Conservation (phyloP, 768 basidiomycete genomes). For the Lactarius hengduanensis region DNA sequence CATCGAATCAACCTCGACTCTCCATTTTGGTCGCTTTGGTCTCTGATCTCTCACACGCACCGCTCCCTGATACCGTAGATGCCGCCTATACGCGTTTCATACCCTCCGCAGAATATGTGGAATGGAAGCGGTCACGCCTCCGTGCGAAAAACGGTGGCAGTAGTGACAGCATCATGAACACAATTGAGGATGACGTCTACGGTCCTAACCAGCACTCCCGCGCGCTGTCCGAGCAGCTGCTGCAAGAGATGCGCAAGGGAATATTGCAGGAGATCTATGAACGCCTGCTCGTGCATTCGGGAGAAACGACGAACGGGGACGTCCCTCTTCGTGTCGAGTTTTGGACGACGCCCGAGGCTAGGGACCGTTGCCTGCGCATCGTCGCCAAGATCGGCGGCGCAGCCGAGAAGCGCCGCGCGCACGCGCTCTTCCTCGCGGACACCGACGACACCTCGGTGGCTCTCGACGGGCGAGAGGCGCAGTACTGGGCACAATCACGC, state of each 20-base stretch:
- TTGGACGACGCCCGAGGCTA: conserved; percentile 81
- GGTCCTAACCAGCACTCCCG: conserved; percentile 53
- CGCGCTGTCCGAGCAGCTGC: conserved; percentile 66
- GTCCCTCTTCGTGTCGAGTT: conserved; percentile 48
- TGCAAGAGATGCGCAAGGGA: conserved; percentile 69
- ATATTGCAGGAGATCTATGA: conserved; percentile 63
- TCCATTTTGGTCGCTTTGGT: conserved; percentile 82
- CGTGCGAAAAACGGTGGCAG: conserved; percentile 23
- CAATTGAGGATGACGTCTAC: conserved; percentile 11
- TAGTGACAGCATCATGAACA: conserved; percentile 26
- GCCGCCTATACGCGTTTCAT: conserved; percentile 66
- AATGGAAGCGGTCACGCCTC: conserved; percentile 51
- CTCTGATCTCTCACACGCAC: conserved; percentile 76
- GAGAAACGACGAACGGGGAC: not conserved
- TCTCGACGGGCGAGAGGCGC: conserved; percentile 55
- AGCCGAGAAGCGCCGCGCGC: conserved; percentile 60
- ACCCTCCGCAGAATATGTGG: conserved; percentile 53
- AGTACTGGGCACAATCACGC: conserved; percentile 68
- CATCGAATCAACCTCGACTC: conserved; percentile 74
- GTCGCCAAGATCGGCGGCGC: conserved; percentile 77
- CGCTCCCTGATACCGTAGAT: conserved; percentile 53
- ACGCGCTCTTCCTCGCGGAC: conserved; percentile 53
- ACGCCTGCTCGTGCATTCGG: conserved; percentile 37
- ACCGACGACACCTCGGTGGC: conserved; percentile 34
- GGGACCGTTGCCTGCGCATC: conserved; percentile 69